Evolutionary conservation across 2,329 filamentous ascomycete species (phyloP), one percentile per base, ranked within the genome.

Genomic region (Botrytis squamosa): DNA sequence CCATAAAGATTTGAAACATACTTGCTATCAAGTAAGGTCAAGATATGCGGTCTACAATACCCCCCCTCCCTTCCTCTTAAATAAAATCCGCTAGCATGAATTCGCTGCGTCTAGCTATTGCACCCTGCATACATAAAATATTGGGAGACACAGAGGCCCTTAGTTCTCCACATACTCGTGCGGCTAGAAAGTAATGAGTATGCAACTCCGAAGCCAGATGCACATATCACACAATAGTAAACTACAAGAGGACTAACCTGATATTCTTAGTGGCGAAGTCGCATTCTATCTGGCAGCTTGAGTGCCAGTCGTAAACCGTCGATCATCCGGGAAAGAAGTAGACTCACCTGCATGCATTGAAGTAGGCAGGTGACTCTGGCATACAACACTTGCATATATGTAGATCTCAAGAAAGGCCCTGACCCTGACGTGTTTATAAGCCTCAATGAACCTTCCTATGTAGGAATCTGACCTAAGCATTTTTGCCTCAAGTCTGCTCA

Each of bases 31-130:
- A 40, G 22, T n/a, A n/a, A 63, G 36, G 22, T 57, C n/a, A 33
- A 57, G 25, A n/a, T 42, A 63, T 63, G 60, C 38, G 36, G 60
- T 14, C 36, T 63, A 63, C 60, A 63, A 63, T 63, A n/a, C 60
- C 60, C 59, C 36, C 59, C 59, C 60, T 14, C 25, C 36, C 4
- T 9, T 40, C 25, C 14, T 22, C 36, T 38, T 12, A 25, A 42
- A 18, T 40, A 2, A n/a, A 38, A 14, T 40, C 25, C 6, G 6
- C 22, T 40, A 63, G 36, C 16, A 63, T n/a, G 3, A 40, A 63
- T 40, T 42, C 8, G 16, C 36, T 42, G 60, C n/a, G 52, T 57
- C 52, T 29, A 57, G n/a, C 14, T 57, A 57, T 29, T 57, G n/a
- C 52, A 57, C 52, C n/a, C 52, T 57, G 52, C 52, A 33, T 29